A percentile compares a stretch with the other conserved stretches of the same genome.
phyloP scores from a whole-genome alignment of 768 basidiomycete genomes.

The Pholiota conissans region DNA sequence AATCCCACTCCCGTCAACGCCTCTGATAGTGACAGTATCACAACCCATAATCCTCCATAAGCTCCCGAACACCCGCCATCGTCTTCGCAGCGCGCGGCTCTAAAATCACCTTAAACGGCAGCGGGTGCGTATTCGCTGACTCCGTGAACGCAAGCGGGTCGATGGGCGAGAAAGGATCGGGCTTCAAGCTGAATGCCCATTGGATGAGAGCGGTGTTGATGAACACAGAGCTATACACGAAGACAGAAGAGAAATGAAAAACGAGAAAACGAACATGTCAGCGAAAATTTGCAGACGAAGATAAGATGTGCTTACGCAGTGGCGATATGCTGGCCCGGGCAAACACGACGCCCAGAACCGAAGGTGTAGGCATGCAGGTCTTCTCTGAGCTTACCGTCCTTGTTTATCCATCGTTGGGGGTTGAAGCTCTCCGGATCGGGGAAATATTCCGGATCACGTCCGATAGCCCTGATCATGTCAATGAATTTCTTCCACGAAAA shows the following conservation, averaged over 20 bases:
- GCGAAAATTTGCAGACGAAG: too few relatives aligned
- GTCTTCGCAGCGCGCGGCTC: slow-evolving; percentile 41
- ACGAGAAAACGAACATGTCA: background rate
- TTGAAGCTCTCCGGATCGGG: slow-evolving; percentile 60
- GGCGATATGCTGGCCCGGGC: slow-evolving; percentile 66
- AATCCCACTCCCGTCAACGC: too few relatives aligned
- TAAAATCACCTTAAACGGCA: slow-evolving; percentile 60
- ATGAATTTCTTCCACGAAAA: background rate
- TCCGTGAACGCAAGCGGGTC: slow-evolving; percentile 63
- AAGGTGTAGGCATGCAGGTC: slow-evolving; percentile 55
- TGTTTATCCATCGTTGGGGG: slow-evolving; percentile 56
- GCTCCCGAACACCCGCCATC: slow-evolving; percentile 33
- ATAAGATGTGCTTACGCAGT: slow-evolving; percentile 28
- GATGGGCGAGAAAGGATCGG: slow-evolving; percentile 54
- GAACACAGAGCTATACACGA: slow-evolving; percentile 56
- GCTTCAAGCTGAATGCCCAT: slow-evolving; percentile 62
- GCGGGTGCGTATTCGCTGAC: slow-evolving; percentile 62
- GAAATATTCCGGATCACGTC: slow-evolving; percentile 57
- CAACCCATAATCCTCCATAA: slow-evolving; percentile 41
- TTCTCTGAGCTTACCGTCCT: slow-evolving; percentile 45
- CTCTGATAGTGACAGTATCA: slow-evolving; percentile 18
- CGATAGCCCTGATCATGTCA: slow-evolving; percentile 42
- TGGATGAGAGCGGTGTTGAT: slow-evolving; percentile 63
- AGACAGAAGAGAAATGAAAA: background rate
- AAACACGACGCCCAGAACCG: slow-evolving; percentile 61